Base-by-base conservation (phyloP, 345 rosid species). In the Gossypium thurberi region DNA sequence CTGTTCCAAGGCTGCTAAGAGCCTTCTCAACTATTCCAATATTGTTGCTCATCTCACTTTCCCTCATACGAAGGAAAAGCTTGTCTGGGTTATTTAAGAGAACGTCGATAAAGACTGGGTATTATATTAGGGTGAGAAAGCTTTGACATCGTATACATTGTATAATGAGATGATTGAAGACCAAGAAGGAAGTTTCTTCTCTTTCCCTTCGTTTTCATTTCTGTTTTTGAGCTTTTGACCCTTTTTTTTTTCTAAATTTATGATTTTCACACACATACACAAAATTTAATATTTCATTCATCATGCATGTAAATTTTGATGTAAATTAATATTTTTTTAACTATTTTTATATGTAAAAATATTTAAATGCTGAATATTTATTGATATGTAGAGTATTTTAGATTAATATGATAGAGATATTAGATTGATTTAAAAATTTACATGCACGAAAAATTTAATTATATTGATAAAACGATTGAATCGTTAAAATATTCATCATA, bases 1-100 rank as follows among this genome's bases (percentile, higher is more conserved):
- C 99, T 85, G 57, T 88, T 7, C 99, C 99, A 0, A 95, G 84
- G 86, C 97, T 85, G 74, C 78, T 81, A 10, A 92, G 47, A 74
- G 89, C 96, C 72, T 58, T 77, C 73, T 92, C 89, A n/a, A 86
- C 84, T 52, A 78, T 78, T 28, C 64, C 77, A 33, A 33, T 33
- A 46, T 17, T 48, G 13, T 33, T 70, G 21, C 33, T 78, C 87
- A 80, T 88, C 77, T 65, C 52, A 5, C 5, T 52, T 43, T 17
- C 8, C 2, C 12, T 56, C 9, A 6, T 8, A 13, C 8, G 28
- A 56, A 20, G 60, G 60, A 56, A 56, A 18, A 21, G 10, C 40
- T 33, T 8, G 13, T 56, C 1, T 56, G 60, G 60, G 33, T 21
- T 56, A 10, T 56, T 56, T 3, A 56, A 56, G 13, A 21, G 26